Evolutionary conservation across 495 filamentous ascomycete species (phyloP).

Genomic region (Coniosporium apollinis): DNA sequence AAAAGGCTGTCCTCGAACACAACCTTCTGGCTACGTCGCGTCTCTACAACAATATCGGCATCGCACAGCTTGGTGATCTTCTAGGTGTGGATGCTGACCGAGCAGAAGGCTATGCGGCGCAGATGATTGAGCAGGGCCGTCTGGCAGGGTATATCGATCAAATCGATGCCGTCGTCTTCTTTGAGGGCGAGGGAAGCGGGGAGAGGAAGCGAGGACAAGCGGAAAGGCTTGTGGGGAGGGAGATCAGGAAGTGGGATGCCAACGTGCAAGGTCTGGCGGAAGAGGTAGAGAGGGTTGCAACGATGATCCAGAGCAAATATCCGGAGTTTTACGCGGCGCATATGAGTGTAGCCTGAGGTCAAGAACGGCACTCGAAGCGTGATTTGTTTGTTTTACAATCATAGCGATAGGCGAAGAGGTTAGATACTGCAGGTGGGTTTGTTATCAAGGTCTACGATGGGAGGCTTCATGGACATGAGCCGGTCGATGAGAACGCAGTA

Average conservation of each 20-base stretch:
- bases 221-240: slow-evolving; percentile 41
- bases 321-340: too few relatives aligned
- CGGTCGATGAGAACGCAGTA: too few relatives aligned
- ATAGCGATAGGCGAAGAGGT: too few relatives aligned
- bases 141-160: slow-evolving; percentile 83
- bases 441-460: too few relatives aligned
- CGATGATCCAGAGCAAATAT: slow-evolving; percentile 51
- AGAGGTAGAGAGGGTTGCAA: slow-evolving; percentile 74
- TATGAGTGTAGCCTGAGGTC: too few relatives aligned
- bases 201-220: slow-evolving; percentile 39
- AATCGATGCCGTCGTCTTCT: slow-evolving; percentile 76
- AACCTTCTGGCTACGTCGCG: slow-evolving; percentile 76
- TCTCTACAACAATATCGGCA: slow-evolving; percentile 77
- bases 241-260: slow-evolving; percentile 72
- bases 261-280: slow-evolving; percentile 75
- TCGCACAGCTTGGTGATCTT: slow-evolving; percentile 57
- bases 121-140: slow-evolving; percentile 89
- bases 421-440: too few relatives aligned
- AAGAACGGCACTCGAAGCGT: too few relatives aligned
- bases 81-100: slow-evolving; percentile 64
- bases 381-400: too few relatives aligned
- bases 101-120: slow-evolving; percentile 80
- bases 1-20: slow-evolving; percentile 87
- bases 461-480: too few relatives aligned
- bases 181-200: slow-evolving; percentile 55